Percentiles rank a stretch among this genome's conserved stretches.
phyloP scores from a whole-genome alignment of 2,329 filamentous ascomycete genomes.

The Magnaporthiopsis incrustans region DNA sequence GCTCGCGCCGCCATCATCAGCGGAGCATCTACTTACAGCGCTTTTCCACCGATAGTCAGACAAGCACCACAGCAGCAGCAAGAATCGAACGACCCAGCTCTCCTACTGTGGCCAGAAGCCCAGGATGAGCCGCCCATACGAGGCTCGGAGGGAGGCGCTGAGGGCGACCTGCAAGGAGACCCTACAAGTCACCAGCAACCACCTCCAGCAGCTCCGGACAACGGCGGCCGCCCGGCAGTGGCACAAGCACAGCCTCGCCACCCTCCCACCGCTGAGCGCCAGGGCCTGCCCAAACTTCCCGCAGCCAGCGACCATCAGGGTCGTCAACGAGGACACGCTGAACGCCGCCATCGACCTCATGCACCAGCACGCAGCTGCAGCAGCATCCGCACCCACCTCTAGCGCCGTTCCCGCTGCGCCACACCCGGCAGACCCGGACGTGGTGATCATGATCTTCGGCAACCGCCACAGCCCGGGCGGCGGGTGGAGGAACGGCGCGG shows the following conservation, averaged over 20 bases:
- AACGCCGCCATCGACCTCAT: conserved; percentile 41
- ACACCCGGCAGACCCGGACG: conserved; percentile 11
- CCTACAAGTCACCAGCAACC: conserved; percentile 15
- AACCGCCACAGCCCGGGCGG: conserved; percentile 51
- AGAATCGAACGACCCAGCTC: background rate
- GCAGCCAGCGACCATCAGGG: conserved; percentile 28
- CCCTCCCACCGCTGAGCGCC: conserved; percentile 29
- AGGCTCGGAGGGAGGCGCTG: background rate
- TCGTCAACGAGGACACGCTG: conserved; percentile 50
- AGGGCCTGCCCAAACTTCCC: conserved; percentile 33
- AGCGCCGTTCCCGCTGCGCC: background rate
- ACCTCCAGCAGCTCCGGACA: conserved; percentile 20
- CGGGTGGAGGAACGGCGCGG: conserved; percentile 52
- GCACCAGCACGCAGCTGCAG: conserved; percentile 7
- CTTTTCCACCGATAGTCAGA: background rate
- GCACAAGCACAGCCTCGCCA: conserved; percentile 6
- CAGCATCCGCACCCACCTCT: background rate
- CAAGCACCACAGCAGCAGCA: background rate
- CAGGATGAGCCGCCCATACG: background rate
- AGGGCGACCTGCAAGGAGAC: background rate
- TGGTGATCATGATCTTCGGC: conserved; percentile 61
- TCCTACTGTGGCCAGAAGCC: background rate
- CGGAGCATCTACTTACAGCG: too few relatives aligned
- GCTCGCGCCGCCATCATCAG: too few relatives aligned
- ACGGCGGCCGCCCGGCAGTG: conserved; percentile 11